Evolutionary conservation across 306 rosid species (phyloP), one percentile per base, ranked within the genome.

Genomic region (Rosa persica): DNA sequence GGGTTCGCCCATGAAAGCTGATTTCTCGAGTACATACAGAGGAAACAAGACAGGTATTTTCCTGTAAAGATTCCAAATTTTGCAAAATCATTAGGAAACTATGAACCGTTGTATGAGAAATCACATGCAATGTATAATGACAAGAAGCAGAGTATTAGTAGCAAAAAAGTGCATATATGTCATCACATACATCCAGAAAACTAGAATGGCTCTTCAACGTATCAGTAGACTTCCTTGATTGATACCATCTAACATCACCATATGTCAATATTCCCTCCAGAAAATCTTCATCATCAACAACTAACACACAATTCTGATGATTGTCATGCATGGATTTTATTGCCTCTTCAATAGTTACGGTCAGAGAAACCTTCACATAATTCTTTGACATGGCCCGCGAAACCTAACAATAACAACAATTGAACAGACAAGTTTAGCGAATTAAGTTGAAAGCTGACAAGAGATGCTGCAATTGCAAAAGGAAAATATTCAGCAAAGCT

Each of bases 231-330:
- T 67, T 87, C 81, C 81, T 87, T 62, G 95, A 87, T 69, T 84
- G 87, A 83, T 74, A 89, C 78, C 94, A 89, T 82, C 85, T 90
- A 72, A 95, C 81, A 87, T 91, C 98, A 79, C 99, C 97, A 81
- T 82, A 79, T 69, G 99, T 93, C 73, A 95, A 74, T 80, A 95
- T 93, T 83, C 99, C 99, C 77, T 91, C 96, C 6, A 95, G 90
- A 89, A 89, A 88, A 84, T 83, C 94, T 52, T 89, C 90, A 51
- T 84, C 92, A 30, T 89, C 93, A 70, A 91, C 93, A 74, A 93
- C 98, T 64, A 90, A 81, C 48, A 82, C 85, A 84, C 94, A 93
- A 57, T 84, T 95, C 87, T 86, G 93, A 74, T 91, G 96, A 77
- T 76, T 86, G 68, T 88, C 90, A 67, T 79, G 89, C 91, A 95